phyloP scores from a whole-genome alignment of 345 rosid species.

The Melaleuca quinquenervia region DNA sequence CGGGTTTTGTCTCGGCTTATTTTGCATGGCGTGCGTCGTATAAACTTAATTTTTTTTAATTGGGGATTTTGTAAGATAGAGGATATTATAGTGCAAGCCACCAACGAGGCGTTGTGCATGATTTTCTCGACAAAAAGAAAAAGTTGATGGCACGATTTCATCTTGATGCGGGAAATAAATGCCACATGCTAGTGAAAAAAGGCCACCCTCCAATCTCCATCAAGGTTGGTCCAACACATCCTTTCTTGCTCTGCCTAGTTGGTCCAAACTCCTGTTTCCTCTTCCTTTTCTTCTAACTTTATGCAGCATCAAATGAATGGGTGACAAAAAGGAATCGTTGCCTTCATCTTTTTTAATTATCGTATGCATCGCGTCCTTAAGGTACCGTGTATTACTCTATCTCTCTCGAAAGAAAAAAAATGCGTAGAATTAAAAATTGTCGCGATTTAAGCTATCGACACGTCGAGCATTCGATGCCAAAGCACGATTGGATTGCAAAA shows the following conservation, averaged over 20 bases:
- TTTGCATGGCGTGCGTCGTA: accelerated
- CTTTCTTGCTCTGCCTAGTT: neutral
- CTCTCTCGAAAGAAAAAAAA: neutral
- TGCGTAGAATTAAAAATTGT: neutral
- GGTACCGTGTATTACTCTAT: neutral
- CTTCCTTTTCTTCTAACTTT: neutral
- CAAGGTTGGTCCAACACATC: neutral
- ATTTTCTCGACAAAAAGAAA: neutral
- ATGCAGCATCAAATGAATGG: neutral
- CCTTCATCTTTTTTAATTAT: neutral
- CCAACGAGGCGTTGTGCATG: accelerated
- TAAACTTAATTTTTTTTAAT: neutral
- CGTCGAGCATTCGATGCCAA: neutral
- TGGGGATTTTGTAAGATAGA: neutral
- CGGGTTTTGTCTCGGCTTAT: accelerated
- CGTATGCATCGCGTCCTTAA: neutral
- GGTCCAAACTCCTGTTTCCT: neutral
- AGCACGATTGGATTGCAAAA: accelerated
- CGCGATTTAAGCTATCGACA: accelerated
- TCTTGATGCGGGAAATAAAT: neutral
- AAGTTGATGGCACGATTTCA: neutral
- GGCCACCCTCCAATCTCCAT: neutral
- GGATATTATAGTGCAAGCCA: neutral
- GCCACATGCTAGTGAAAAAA: neutral
- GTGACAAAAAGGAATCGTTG: neutral